Percentiles rank a stretch among this genome's conserved stretches.
Conservation (phyloP, 164 flowering plant species). For the Magnolia changhungtana region DNA sequence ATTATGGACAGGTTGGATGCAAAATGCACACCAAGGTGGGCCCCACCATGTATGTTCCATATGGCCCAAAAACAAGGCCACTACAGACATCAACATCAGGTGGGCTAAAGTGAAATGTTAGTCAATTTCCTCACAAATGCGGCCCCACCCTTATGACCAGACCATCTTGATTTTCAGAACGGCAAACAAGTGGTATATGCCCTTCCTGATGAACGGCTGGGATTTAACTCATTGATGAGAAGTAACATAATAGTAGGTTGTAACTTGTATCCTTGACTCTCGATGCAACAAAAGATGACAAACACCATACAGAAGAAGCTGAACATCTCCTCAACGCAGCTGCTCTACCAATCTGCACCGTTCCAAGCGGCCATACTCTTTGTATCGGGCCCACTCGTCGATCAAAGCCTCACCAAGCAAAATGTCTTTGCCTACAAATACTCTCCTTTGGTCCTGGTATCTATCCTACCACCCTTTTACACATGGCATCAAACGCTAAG, state of each 20-base stretch:
- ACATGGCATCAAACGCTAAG: not conserved
- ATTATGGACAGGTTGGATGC: too few species aligned
- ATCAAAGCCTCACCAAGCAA: constrained; percentile 75
- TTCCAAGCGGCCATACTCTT: constrained; percentile 93
- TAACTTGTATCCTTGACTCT: constrained; percentile 29
- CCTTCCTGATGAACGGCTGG: too few species aligned
- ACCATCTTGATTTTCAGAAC: too few species aligned
- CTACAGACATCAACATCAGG: too few species aligned
- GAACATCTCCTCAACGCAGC: constrained; percentile 85
- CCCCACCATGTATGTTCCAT: too few species aligned
- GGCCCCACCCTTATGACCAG: too few species aligned
- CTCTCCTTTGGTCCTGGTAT: constrained; percentile 77
- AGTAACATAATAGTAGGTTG: not conserved
- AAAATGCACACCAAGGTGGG: too few species aligned
- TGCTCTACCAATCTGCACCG: constrained; percentile 94
- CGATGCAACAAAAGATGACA: constrained; percentile 53
- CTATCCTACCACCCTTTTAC: not conserved
- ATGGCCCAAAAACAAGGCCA: too few species aligned
- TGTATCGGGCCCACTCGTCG: constrained; percentile 88
- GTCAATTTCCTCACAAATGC: too few species aligned
- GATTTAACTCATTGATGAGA: not conserved
- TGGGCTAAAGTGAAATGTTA: too few species aligned
- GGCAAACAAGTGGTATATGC: too few species aligned
- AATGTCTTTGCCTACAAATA: constrained; percentile 80
- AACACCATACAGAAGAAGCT: constrained; percentile 96